phyloP scores from a whole-genome alignment of 2,329 filamentous ascomycete genomes.

The Neurospora crassa region DNA sequence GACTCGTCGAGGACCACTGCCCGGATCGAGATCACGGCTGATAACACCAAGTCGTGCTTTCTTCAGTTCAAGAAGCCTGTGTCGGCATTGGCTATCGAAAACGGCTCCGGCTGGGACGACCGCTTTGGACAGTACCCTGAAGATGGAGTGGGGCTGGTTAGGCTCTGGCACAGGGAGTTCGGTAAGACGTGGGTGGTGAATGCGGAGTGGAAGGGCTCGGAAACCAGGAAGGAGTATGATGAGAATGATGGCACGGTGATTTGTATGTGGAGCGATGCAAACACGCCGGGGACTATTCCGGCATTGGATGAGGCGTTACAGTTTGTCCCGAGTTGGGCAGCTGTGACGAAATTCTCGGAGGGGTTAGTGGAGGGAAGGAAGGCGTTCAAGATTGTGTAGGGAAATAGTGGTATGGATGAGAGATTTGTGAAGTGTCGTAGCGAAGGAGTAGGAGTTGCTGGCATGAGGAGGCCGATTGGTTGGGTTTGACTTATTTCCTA shows the following conservation, averaged over 20 bases:
- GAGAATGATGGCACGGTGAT: slow-evolving; percentile 50
- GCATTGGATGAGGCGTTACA: slow-evolving; percentile 71
- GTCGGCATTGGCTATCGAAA: slow-evolving; percentile 52
- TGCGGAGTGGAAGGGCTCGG: slow-evolving; percentile 49
- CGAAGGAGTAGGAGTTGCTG: background rate
- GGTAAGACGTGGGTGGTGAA: slow-evolving; percentile 66
- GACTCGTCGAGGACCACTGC: slow-evolving; percentile 27
- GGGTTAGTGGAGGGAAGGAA: slow-evolving; percentile 76
- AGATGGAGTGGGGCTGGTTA: slow-evolving; percentile 34
- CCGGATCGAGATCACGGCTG: slow-evolving; percentile 55
- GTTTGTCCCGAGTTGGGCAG: slow-evolving; percentile 73
- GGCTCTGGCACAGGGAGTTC: slow-evolving; percentile 76
- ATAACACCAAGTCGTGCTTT: slow-evolving; percentile 71
- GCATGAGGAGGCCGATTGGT: background rate
- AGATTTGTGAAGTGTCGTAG: background rate
- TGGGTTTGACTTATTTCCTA: background rate
- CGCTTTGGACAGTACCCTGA: slow-evolving; percentile 56
- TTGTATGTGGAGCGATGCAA: slow-evolving; percentile 85
- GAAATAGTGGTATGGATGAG: background rate
- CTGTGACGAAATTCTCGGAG: slow-evolving; percentile 63
- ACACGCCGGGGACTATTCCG: slow-evolving; percentile 61
- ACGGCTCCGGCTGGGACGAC: slow-evolving; percentile 46
- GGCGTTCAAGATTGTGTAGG: slow-evolving; percentile 42
- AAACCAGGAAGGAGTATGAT: slow-evolving; percentile 9
- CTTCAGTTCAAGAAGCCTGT: slow-evolving; percentile 63